Evolutionary conservation across 352 stramenopile genomes (phyloP).

Genomic region (Vaucheria bursata): DNA sequence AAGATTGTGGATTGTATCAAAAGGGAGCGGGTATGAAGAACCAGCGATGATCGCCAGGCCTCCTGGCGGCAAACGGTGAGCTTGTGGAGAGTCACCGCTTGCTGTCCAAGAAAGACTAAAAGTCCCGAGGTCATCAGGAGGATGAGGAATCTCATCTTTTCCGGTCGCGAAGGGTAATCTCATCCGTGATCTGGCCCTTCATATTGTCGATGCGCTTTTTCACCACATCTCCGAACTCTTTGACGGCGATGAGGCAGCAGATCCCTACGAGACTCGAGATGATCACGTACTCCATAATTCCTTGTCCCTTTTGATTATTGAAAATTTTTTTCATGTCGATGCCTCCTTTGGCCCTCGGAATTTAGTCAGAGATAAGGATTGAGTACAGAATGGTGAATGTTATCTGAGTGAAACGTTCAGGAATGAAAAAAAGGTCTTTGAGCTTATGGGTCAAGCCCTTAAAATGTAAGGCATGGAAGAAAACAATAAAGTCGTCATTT

Average conservation of each 20-base stretch:
- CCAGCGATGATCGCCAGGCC: too few species aligned
- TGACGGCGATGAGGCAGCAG: neutral
- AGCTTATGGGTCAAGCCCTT: too few species aligned
- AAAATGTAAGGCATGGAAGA: constrained; percentile 2
- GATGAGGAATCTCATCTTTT: neutral
- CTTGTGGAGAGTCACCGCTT: too few species aligned
- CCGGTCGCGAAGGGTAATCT: neutral
- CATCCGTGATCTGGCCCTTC: neutral
- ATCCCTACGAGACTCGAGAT: neutral
- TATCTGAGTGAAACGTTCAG: neutral
- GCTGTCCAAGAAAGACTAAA: too few species aligned
- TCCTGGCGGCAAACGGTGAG: too few species aligned
- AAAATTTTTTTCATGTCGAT: neutral
- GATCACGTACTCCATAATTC: neutral
- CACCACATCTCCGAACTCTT: neutral
- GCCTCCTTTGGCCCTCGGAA: too few species aligned
- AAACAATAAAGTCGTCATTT: neutral
- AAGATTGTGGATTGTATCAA: too few species aligned
- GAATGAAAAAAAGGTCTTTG: constrained; percentile 1
- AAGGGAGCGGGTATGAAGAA: too few species aligned
- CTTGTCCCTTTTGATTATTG: neutral
- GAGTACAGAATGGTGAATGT: too few species aligned
- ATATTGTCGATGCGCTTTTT: neutral
- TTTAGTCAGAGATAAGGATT: too few species aligned
- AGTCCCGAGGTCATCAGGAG: too few species aligned